Evolutionary conservation across 1,284 basidiomycete species (phyloP).

Genomic region (Ustilago vetiveriae): DNA sequence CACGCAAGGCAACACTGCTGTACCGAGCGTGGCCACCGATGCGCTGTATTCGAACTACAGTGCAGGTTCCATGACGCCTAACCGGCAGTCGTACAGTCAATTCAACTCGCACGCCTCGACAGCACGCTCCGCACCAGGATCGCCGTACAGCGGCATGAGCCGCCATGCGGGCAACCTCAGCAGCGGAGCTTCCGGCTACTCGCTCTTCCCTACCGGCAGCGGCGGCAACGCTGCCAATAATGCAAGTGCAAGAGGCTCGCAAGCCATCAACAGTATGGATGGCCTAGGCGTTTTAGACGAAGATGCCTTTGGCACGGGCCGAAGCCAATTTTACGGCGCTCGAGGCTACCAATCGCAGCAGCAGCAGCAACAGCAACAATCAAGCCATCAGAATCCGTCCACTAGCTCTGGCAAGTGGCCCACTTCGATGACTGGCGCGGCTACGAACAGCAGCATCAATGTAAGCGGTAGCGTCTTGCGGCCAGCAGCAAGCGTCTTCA

Average conservation of each 20-base stretch:
- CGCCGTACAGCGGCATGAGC: conserved; percentile 45
- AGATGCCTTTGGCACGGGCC: conserved; percentile 15
- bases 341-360: conserved; percentile 19
- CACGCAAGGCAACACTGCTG: conserved; percentile 10
- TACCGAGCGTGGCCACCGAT: conserved; percentile 29
- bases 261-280: too few species aligned
- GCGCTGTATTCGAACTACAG: conserved; percentile 35
- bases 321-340: conserved; percentile 36
- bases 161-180: conserved; percentile 28
- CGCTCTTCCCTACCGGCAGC: conserved; percentile 37
- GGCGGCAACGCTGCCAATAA: conserved; percentile 17
- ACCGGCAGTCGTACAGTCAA: conserved; percentile 26
- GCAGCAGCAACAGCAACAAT: conserved; percentile 12
- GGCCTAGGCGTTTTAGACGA: conserved; percentile 40
- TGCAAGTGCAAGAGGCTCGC: too few species aligned
- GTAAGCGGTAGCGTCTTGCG: conserved; percentile 25
- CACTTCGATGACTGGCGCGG: conserved; percentile 2
- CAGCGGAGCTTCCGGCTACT: conserved; percentile 30
- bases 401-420: conserved; percentile 18
- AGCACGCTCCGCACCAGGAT: conserved; percentile 40
- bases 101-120: conserved; percentile 28
- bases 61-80: conserved; percentile 36
- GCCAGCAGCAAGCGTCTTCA: conserved; percentile 35
- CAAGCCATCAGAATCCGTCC: conserved; percentile 5
- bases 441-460: conserved; percentile 11